Base-by-base conservation (phyloP, 768 basidiomycete genomes). In the Auricularia heimuer region DNA sequence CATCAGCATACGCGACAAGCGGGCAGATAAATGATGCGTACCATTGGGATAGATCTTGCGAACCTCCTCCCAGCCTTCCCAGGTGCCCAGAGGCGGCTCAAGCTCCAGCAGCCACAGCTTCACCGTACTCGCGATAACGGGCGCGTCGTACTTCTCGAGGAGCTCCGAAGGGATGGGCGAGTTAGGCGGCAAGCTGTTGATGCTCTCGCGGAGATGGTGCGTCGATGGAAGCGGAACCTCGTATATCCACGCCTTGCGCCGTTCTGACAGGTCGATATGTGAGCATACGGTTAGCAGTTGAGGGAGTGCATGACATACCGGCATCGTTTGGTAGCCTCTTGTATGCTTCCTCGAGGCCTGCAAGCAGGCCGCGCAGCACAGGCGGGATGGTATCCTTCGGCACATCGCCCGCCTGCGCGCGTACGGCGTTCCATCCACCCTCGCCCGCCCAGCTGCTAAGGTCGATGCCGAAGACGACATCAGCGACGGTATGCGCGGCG, bases 51-150 rank as follows among this genome's bases (percentile, higher is more conserved):
- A 98, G n/a, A 97, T 68, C 67, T 85, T 87, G 64, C 91, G 83
- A 67, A 95, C 80, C 36, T 97, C 94, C 54, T 95, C 93, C 90
- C 94, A 98, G 56, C 89, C 85, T 70, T 95, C 92, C 80, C 88
- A 96, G 60, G 90, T 77, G 18, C 85, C 82, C 11, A 97, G 74
- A 34, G 96, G 94, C 7, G 92, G 91, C 71, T 93, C 86, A 34
- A 98, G 82, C 74, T 98, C 95, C n/a, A 97, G 79, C 29, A 87
- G 73, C 91, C 93, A 98, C 14, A 98, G 77, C 76, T 95, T 98
- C 71, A 95, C 75, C 14, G 86, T 80, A 64, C 87, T 86, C 2
- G 95, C 94, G 36, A 96, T 82, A 21, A 96, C 86, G 16, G 95
- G 93, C 0, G 89, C 81, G 70, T 98, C 93, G 72, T 89, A 92